Conservation (phyloP, 176 grass and related monocot genomes). For the Ensete glaucum region DNA sequence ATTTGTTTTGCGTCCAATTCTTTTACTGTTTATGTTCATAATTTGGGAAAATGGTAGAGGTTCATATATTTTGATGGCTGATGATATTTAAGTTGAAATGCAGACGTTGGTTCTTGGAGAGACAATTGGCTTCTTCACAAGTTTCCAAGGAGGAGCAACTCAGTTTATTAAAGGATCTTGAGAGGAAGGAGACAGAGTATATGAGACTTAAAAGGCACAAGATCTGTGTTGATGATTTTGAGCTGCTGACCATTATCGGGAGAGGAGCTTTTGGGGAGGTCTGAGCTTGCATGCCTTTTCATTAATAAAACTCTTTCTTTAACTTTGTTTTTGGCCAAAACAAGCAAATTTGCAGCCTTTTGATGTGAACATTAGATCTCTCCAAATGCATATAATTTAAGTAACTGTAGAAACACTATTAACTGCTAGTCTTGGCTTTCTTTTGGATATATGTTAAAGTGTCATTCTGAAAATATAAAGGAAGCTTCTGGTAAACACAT, state of each 20-base stretch:
- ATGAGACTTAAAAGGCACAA: slow-evolving; percentile 99
- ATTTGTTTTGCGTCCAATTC: background rate
- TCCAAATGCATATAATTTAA: background rate
- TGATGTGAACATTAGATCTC: background rate
- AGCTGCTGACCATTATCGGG: slow-evolving; percentile 93
- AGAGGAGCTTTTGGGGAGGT: slow-evolving; percentile 99
- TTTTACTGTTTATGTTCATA: background rate
- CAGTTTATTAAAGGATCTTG: slow-evolving; percentile 86
- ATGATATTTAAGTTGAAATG: slow-evolving; percentile 17
- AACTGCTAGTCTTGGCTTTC: background rate
- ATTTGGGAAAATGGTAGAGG: background rate
- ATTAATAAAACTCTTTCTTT: background rate
- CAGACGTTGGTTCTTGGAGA: slow-evolving; percentile 87
- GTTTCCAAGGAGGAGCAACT: slow-evolving; percentile 91
- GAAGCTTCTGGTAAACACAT: background rate
- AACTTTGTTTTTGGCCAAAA: background rate
- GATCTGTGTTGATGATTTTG: slow-evolving; percentile 98
- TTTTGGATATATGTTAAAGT: background rate
- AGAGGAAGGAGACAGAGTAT: slow-evolving; percentile 97
- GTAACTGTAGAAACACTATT: too few species aligned
- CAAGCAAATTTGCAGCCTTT: background rate
- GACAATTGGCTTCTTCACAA: slow-evolving; percentile 73
- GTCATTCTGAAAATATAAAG: background rate
- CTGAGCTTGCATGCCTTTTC: slow-evolving; percentile 19
- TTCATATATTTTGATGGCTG: background rate